These are phyloP conservation scores for Voacanga thouarsii DNA, from an alignment of 257 asterid genomes.

Conservation along the genomic window DNA sequence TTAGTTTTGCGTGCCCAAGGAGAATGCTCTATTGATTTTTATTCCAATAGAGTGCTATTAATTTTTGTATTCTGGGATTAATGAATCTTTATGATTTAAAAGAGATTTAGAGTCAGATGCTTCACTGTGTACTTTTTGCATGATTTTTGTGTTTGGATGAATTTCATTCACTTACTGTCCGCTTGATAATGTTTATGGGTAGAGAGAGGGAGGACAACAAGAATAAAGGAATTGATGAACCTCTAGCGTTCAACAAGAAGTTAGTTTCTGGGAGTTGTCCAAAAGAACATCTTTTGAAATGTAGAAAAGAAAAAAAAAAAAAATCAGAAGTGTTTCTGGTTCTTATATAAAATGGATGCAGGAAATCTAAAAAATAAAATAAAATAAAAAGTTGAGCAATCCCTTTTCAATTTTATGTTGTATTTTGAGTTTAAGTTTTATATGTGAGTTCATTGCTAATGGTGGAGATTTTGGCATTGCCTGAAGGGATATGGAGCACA, in stretches of 20 bases:
- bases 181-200: neutral
- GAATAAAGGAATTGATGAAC: neutral
- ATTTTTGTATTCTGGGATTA: neutral
- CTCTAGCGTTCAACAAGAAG: neutral
- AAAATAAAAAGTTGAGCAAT: neutral
- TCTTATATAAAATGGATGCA: too few species aligned
- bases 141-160: neutral
- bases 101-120: neutral
- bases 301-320: neutral
- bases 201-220: neutral
- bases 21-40: neutral
- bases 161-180: neutral
- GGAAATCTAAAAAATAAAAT: neutral
- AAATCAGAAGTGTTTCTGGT: neutral
- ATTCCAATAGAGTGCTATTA: neutral
- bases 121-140: neutral
- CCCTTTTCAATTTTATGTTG: neutral
- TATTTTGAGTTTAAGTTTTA: neutral
- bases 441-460: neutral
- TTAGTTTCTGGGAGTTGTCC: too few species aligned
- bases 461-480: neutral
- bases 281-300: neutral
- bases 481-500: constrained; percentile 63
- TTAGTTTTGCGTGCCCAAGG: neutral
- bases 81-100: neutral